These are phyloP conservation scores for Drosera capensis DNA, from an alignment of 148 eudicot species.

Conservation along the genomic window DNA sequence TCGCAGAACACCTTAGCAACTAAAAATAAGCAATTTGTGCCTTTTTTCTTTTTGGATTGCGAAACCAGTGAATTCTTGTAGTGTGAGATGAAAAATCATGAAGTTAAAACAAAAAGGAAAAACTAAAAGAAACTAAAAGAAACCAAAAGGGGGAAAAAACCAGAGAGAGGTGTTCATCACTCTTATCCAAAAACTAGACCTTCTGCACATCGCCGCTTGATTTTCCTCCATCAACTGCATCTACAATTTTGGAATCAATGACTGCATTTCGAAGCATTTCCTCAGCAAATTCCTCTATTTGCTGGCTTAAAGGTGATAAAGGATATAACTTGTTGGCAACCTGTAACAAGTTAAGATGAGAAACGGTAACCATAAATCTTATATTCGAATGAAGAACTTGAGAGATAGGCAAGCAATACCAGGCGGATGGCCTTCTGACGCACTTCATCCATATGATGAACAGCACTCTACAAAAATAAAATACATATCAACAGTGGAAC, in stretches of 20 bases:
- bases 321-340: conserved; percentile 97
- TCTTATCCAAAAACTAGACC: conserved; percentile 35
- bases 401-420: conserved; percentile 30
- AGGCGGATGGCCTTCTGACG: conserved; percentile 96
- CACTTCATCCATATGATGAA: conserved; percentile 90
- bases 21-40: too few species aligned
- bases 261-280: conserved; percentile 51
- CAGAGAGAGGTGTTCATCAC: too few species aligned
- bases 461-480: conserved; percentile 61
- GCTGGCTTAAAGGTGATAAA: conserved; percentile 39
- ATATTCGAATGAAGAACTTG: background rate
- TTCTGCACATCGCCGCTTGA: conserved; percentile 25
- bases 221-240: conserved; percentile 24
- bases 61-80: too few species aligned
- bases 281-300: conserved; percentile 85
- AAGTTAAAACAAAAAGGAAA: too few species aligned
- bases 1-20: too few species aligned
- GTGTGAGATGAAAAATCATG: too few species aligned
- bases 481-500: conserved; percentile 11
- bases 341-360: conserved; percentile 23
- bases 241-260: conserved; percentile 16
- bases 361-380: conserved; percentile 1
- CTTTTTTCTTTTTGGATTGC: too few species aligned
- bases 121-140: too few species aligned
- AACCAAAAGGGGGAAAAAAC: too few species aligned